Evolutionary conservation across 2,329 filamentous ascomycete species (phyloP).

Genomic region (Sarocladium kiliense): DNA sequence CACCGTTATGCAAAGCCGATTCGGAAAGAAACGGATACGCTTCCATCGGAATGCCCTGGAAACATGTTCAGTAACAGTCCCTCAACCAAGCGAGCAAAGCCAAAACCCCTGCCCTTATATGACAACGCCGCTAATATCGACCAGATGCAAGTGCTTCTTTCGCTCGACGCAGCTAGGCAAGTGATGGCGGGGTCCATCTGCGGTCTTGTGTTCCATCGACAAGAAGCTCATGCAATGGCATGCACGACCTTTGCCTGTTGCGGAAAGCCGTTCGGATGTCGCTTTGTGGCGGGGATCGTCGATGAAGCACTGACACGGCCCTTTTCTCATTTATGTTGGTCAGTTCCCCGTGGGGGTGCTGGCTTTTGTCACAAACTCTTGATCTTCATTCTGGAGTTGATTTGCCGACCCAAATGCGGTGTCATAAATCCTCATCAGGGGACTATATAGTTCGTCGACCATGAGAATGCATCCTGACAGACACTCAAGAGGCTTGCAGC

Average conservation of each 20-base stretch:
- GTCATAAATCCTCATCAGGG: too few species aligned
- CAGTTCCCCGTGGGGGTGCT: background rate
- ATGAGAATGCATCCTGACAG: too few species aligned
- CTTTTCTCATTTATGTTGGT: background rate
- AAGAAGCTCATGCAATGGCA: background rate
- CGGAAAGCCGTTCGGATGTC: slow-evolving; percentile 6
- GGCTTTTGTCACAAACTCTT: too few species aligned
- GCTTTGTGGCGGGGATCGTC: slow-evolving; percentile 3
- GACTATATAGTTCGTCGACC: too few species aligned
- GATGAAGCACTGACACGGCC: slow-evolving; percentile 1
- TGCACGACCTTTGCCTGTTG: slow-evolving; percentile 1
- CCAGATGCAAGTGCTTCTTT: slow-evolving; percentile 1
- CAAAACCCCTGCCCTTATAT: slow-evolving; percentile 1
- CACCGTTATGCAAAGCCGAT: too few species aligned
- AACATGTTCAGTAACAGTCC: too few species aligned
- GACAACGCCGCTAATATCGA: background rate
- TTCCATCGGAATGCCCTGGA: too few species aligned
- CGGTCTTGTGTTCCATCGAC: background rate
- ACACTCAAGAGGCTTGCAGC: too few species aligned
- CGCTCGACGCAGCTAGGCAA: background rate
- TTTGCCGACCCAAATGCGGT: too few species aligned
- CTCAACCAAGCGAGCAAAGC: background rate
- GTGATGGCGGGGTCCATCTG: background rate
- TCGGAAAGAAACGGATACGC: too few species aligned
- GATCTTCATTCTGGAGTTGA: too few species aligned